Evolutionary conservation across 139 green algal genomes (phyloP).

Genomic region (Chlamydomonas eustigma): DNA sequence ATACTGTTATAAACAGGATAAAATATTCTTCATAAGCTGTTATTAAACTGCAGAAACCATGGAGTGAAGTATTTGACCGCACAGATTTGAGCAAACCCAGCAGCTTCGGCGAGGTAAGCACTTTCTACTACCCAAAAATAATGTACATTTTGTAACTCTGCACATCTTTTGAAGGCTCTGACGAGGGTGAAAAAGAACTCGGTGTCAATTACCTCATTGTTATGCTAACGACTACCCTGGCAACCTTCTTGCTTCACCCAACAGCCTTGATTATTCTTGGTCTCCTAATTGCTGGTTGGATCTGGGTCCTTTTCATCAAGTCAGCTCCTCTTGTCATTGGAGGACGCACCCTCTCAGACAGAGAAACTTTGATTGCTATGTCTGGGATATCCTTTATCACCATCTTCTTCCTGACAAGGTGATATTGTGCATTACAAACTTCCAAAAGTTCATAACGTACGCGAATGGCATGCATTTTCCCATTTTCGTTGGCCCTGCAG

Average conservation of each 20-base stretch:
- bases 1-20: neutral
- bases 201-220: conserved; percentile 86
- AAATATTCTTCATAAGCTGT: conserved; percentile 1
- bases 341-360: conserved; percentile 74
- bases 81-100: conserved; percentile 68
- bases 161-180: conserved; percentile 30
- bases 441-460: no score
- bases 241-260: conserved; percentile 71
- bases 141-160: neutral
- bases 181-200: conserved; percentile 79
- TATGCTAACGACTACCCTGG: conserved; percentile 50
- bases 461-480: no score
- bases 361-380: conserved; percentile 83
- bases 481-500: no score
- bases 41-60: conserved; percentile 72
- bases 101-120: conserved; percentile 64
- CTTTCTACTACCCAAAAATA: neutral
- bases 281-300: conserved; percentile 65
- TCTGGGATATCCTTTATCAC: conserved; percentile 65
- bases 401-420: conserved; percentile 91
- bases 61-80: conserved; percentile 80
- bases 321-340: conserved; percentile 67
- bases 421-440: no score
- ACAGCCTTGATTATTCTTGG: conserved; percentile 73
- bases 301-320: conserved; percentile 83